A percentile compares a stretch with the other conserved stretches of the same genome.
Conservation (phyloP, 108 stramenopile species). For the Conticribra weissflogii region DNA sequence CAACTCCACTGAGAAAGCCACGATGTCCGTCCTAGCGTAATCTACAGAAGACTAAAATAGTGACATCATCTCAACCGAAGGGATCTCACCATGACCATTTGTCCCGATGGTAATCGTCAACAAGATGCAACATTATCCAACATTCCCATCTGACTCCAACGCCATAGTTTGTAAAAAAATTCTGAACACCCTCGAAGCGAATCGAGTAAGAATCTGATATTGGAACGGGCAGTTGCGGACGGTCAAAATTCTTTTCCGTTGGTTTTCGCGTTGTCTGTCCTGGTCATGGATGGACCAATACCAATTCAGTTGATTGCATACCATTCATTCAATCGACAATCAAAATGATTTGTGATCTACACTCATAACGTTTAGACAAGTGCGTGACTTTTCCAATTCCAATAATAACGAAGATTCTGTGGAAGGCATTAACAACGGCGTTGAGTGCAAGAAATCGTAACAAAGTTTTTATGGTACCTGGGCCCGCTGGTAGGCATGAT, state of each 20-base stretch:
- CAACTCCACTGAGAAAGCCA: slow-evolving; percentile 50
- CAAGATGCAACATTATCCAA: no score
- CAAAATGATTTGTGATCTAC: slow-evolving; percentile 38
- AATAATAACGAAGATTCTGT: slow-evolving; percentile 48
- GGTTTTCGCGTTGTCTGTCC: slow-evolving; percentile 68
- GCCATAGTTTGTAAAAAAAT: no score
- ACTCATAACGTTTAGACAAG: slow-evolving; percentile 55
- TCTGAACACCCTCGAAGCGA: no score
- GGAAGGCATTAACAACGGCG: slow-evolving; percentile 58
- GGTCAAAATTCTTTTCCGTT: no score
- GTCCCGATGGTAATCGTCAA: no score
- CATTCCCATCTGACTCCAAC: no score
- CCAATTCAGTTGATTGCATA: slow-evolving; percentile 48
- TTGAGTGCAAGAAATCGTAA: slow-evolving; percentile 43
- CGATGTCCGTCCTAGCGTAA: slow-evolving; percentile 58
- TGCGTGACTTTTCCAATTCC: slow-evolving; percentile 70
- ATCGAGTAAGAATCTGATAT: no score
- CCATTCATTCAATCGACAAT: slow-evolving; percentile 54
- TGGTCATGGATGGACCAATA: slow-evolving; percentile 76
- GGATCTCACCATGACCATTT: no score
- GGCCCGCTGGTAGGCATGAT: slow-evolving; percentile 49
- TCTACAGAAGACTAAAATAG: no score
- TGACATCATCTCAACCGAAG: no score
- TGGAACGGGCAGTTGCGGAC: no score
- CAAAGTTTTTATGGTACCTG: slow-evolving; percentile 50